Evolutionary conservation across 495 filamentous ascomycete genomes (phyloP), one percentile per base, ranked within the genome.

Genomic region (Margaritispora aquatica): DNA sequence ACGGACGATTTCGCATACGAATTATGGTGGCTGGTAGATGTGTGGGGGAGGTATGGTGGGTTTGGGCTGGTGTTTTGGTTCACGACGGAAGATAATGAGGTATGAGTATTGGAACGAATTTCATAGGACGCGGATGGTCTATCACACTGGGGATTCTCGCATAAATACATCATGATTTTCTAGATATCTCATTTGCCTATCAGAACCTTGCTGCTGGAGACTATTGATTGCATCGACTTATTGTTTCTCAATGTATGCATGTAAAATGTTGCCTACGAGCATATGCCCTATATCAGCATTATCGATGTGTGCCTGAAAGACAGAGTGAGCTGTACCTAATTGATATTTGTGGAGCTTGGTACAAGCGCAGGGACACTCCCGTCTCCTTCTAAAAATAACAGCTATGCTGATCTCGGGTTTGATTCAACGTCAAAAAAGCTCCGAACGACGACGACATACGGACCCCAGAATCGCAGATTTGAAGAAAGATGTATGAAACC

Each of bases 81-180:
- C 38, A 41, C 26, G 23, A 54, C 54, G 50, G n/a, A 52, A 59
- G 26, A 62, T 65, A 65, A 65, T 65, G 63, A 36, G 50, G 17
- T n/a, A 58, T 38, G 55, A 47, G 20, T 55, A 24, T 53, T 49
- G 51, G 61, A 51, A 65, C 52, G 55, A 62, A 62, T 65, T 48
- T 62, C 56, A 51, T 59, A 58, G 50, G 52, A 34, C 53, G 19
- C 34, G 34, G 48, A 56, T 50, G 26, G 41, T 51, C 19, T 46
- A 48, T 26, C 47, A n/a, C n/a, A n/a, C 20, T 49, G 23, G 47
- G 59, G 55, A 53, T 65, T 57, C 23, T 57, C 54, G 58, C 59
- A 57, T 58, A 61, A 55, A 62, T 44, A 50, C 50, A 41, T 48
- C n/a, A n/a, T n/a, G 41, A 58, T 10, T 49, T 23, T 48, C 8